Conservation (phyloP, 805 yeast species). For the Metschnikowia lachancei region DNA sequence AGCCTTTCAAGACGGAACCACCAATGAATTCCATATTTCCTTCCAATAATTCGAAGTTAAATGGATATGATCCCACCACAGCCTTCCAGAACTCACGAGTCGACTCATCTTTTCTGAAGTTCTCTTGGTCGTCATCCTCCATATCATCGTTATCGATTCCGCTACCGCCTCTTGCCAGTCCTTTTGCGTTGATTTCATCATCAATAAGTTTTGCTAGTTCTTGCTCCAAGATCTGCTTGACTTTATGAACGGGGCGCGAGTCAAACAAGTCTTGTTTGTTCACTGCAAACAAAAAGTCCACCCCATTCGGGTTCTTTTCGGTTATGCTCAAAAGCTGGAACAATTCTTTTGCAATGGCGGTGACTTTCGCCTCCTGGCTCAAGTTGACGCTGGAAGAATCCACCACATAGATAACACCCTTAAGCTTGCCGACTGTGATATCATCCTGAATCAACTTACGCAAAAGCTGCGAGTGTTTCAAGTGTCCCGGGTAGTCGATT, state of each 20-base stretch:
- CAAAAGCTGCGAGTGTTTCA: slow-evolving; percentile 61
- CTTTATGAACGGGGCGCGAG: slow-evolving; percentile 64
- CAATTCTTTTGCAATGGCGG: slow-evolving; percentile 54
- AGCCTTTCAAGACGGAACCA: slow-evolving; percentile 66
- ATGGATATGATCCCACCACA: slow-evolving; percentile 37
- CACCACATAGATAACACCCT: slow-evolving; percentile 73
- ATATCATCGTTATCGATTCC: slow-evolving; percentile 39
- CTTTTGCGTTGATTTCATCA: slow-evolving; percentile 36
- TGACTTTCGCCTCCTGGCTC: slow-evolving; percentile 30
- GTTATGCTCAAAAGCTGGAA: slow-evolving; percentile 58
- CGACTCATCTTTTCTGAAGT: slow-evolving; percentile 32
- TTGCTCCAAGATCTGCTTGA: slow-evolving; percentile 55
- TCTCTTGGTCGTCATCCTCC: slow-evolving; percentile 31
- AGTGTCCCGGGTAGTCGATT: slow-evolving; percentile 87
- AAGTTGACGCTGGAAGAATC: slow-evolving; percentile 66
- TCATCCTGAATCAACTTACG: slow-evolving; percentile 47
- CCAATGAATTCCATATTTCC: slow-evolving; percentile 67
- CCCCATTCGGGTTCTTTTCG: slow-evolving; percentile 64
- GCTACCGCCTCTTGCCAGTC: slow-evolving; percentile 29
- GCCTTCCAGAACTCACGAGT: slow-evolving; percentile 47
- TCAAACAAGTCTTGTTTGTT: slow-evolving; percentile 87
- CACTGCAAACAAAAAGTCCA: slow-evolving; percentile 73
- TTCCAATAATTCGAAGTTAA: slow-evolving; percentile 67
- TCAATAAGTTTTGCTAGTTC: slow-evolving; percentile 59
- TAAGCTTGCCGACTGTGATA: slow-evolving; percentile 40